These are phyloP conservation scores for Grosmannia clavigera DNA, from an alignment of 2,329 filamentous ascomycete species.

Conservation along the genomic window DNA sequence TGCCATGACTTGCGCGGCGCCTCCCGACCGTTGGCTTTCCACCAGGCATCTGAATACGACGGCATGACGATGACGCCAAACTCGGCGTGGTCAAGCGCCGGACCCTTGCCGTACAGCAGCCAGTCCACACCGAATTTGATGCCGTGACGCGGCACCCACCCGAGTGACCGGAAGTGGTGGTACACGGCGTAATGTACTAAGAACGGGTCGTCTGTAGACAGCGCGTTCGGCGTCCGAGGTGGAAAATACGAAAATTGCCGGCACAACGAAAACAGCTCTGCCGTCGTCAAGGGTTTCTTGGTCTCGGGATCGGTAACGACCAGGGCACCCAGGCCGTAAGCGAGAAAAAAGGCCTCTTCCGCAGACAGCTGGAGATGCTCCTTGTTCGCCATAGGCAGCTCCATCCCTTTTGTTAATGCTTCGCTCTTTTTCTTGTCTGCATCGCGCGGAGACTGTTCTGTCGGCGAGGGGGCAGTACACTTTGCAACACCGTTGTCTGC, in stretches of 20 bases:
- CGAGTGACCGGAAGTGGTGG: slow-evolving; percentile 89
- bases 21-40: slow-evolving; percentile 36
- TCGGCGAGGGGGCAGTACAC: too few species aligned
- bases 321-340: slow-evolving; percentile 67
- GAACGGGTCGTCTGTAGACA: slow-evolving; percentile 64
- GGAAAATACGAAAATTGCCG: slow-evolving; percentile 60
- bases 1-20: slow-evolving; percentile 46
- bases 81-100: slow-evolving; percentile 89
- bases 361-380: slow-evolving; percentile 88
- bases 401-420: neutral
- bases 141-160: slow-evolving; percentile 86
- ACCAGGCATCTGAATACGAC: slow-evolving; percentile 63
- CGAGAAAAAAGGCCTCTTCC: slow-evolving; percentile 86
- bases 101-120: slow-evolving; percentile 85
- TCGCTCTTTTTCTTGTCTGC: neutral
- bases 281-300: slow-evolving; percentile 32
- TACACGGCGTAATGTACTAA: slow-evolving; percentile 80
- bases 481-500: neutral
- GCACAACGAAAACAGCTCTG: slow-evolving; percentile 53
- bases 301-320: slow-evolving; percentile 42
- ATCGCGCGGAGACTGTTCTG: neutral
- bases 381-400: slow-evolving; percentile 28
- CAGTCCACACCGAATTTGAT: slow-evolving; percentile 94
- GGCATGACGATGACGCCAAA: slow-evolving; percentile 81
- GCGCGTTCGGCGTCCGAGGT: slow-evolving; percentile 24